A percentile compares a stretch with the other conserved stretches of the same genome.
Evolutionary conservation across 164 flowering plant genomes (phyloP).

Genomic region (Aristolochia californica): DNA sequence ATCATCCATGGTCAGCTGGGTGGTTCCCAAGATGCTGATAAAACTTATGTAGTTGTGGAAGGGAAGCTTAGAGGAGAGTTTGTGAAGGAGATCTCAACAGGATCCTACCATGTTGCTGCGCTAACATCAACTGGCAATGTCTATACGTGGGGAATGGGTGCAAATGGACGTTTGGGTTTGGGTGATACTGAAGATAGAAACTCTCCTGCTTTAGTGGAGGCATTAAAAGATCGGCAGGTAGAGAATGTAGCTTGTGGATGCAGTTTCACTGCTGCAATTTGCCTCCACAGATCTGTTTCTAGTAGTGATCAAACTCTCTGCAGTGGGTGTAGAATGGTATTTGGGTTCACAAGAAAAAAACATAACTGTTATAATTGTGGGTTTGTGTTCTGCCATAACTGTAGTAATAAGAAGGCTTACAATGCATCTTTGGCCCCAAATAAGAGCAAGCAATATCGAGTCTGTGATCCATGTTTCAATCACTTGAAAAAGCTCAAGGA

Average conservation of each 20-base stretch:
- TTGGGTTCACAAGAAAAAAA: constrained; percentile 53
- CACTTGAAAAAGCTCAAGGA: constrained; percentile 16
- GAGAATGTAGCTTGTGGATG: constrained; percentile 48
- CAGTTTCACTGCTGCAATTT: constrained; percentile 48
- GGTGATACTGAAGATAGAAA: constrained; percentile 47
- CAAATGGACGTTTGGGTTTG: constrained; percentile 51
- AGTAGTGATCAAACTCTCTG: constrained; percentile 44
- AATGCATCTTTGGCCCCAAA: constrained; percentile 51
- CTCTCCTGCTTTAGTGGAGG: constrained; percentile 48
- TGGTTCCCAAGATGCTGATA: constrained; percentile 35
- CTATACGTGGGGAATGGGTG: constrained; percentile 66
- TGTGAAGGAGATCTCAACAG: constrained; percentile 45
- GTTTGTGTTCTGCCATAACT: constrained; percentile 41
- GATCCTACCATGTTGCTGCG: constrained; percentile 51
- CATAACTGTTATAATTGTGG: constrained; percentile 70
- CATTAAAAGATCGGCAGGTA: constrained; percentile 43
- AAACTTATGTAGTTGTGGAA: constrained; percentile 41
- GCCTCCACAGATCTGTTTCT: constrained; percentile 46
- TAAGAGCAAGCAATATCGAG: constrained; percentile 42
- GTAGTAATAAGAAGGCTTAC: constrained; percentile 44
- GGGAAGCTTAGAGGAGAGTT: constrained; percentile 45
- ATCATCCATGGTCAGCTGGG: constrained; percentile 57
- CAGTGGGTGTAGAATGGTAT: constrained; percentile 37
- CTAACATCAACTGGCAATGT: constrained; percentile 44
- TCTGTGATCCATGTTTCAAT: constrained; percentile 50